phyloP scores from a whole-genome alignment of 192 early-diverging fungal genomes.

The Gaertneriomyces sp. region DNA sequence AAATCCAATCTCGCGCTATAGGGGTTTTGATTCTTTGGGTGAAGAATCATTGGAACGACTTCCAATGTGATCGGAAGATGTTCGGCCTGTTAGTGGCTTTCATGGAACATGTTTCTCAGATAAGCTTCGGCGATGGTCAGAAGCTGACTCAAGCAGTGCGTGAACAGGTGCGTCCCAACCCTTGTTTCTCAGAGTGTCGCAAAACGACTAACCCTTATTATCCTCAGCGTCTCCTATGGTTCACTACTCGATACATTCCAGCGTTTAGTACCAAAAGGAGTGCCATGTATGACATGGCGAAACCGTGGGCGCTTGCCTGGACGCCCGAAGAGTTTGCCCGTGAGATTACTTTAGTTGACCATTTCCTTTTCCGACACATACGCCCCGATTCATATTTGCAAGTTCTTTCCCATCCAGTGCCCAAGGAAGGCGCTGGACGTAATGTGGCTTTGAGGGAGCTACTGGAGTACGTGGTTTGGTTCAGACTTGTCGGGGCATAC shows the following conservation, averaged over 20 bases:
- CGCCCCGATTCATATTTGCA: conserved; percentile 49
- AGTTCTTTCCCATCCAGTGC: conserved; percentile 33
- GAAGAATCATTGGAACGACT: conserved; percentile 58
- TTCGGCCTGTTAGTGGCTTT: conserved; percentile 40
- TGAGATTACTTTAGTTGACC: conserved; percentile 49
- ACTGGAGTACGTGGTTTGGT: conserved; percentile 48
- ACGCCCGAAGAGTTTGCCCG: conserved; percentile 48
- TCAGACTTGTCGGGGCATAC: conserved; percentile 44
- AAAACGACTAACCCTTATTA: conserved; percentile 40
- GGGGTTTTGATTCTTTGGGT: conserved; percentile 48
- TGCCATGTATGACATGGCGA: conserved; percentile 24
- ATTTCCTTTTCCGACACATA: conserved; percentile 49
- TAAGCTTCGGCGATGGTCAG: conserved; percentile 52
- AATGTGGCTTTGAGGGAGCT: conserved; percentile 42
- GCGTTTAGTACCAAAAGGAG: conserved; percentile 37
- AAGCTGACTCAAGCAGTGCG: conserved; percentile 55
- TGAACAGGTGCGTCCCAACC: conserved; percentile 44
- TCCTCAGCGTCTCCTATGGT: conserved; percentile 50
- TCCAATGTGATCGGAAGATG: conserved; percentile 35
- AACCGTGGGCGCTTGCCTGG: conserved; percentile 44
- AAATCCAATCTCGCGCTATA: conserved; percentile 42
- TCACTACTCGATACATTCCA: conserved; percentile 52
- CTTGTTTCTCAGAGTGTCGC: conserved; percentile 38
- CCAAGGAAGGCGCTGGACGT: conserved; percentile 23
- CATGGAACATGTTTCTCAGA: conserved; percentile 39